These are phyloP conservation scores for Peziza echinospora DNA, from an alignment of 495 filamentous ascomycete species.

Conservation along the genomic window DNA sequence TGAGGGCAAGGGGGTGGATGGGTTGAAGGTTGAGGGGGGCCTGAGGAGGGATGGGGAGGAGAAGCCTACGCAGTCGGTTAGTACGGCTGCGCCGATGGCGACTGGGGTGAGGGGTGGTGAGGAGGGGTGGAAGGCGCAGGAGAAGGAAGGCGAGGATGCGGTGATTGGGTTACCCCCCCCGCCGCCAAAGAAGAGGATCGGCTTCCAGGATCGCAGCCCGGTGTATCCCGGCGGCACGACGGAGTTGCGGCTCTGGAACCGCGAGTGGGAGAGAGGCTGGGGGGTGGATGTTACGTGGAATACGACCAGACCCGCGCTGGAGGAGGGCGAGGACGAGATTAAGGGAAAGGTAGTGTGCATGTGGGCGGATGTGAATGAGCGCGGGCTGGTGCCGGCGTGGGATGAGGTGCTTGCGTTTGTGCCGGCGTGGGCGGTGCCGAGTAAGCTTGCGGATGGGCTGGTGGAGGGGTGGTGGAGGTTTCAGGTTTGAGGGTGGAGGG, in stretches of 20 bases:
- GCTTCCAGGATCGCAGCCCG: neutral
- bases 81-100: too few relatives aligned
- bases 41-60: constrained; percentile 36
- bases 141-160: too few relatives aligned
- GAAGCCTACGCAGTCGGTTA: constrained; percentile 26
- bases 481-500: too few relatives aligned
- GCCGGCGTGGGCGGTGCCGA: constrained; percentile 56
- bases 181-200: too few relatives aligned
- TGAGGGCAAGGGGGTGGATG: constrained; percentile 35
- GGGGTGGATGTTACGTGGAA: constrained; percentile 53
- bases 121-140: too few relatives aligned
- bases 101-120: too few relatives aligned
- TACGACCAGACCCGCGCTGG: constrained; percentile 1
- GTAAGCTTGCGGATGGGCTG: constrained; percentile 55
- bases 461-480: constrained; percentile 52
- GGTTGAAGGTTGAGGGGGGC: constrained; percentile 37
- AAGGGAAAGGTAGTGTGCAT: constrained; percentile 55
- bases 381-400: constrained; percentile 56
- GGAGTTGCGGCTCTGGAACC: constrained; percentile 48
- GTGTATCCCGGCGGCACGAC: constrained; percentile 24
- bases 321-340: constrained; percentile 17
- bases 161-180: too few relatives aligned
- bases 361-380: constrained; percentile 67
- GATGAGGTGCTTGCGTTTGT: constrained; percentile 57
- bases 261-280: constrained; percentile 55